Evolutionary conservation across 345 rosid genomes (phyloP).

Genomic region (Melaleuca alternifolia): DNA sequence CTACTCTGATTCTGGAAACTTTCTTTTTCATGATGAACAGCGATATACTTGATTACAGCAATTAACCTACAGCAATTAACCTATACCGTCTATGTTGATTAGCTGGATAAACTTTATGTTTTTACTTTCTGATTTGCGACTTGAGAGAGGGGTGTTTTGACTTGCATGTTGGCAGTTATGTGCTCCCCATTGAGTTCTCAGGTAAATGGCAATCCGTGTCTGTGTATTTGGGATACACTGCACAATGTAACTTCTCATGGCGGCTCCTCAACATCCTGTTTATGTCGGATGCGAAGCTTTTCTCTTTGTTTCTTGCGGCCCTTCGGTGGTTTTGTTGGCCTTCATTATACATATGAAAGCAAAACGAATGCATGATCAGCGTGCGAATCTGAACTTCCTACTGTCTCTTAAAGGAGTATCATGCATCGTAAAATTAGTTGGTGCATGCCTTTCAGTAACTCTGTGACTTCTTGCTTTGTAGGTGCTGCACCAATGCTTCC

Average conservation of each 20-base stretch:
- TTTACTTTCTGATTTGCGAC: not conserved
- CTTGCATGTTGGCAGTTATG: not conserved
- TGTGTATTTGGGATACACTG: not conserved
- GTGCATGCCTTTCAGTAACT: not conserved
- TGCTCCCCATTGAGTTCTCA: not conserved
- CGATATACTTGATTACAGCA: too few relatives aligned
- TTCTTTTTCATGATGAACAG: not conserved
- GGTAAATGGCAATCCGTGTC: not conserved
- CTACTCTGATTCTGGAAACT: not conserved
- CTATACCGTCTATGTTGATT: not conserved
- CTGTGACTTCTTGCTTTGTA: conserved; percentile 7
- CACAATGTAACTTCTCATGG: not conserved
- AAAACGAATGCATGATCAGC: not conserved
- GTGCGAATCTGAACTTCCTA: not conserved
- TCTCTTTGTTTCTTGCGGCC: not conserved
- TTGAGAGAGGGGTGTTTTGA: not conserved
- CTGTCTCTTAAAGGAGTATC: not conserved
- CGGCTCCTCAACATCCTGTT: not conserved
- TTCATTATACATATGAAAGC: not conserved
- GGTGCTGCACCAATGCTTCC: conserved; percentile 39
- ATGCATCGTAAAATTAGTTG: not conserved
- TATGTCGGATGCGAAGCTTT: not conserved
- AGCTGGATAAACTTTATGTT: not conserved
- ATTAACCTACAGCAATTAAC: too few relatives aligned
- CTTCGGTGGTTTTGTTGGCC: not conserved